These are phyloP conservation scores for Zelopaecilomyces penicillatus DNA, from an alignment of 2,329 filamentous ascomycete species.

Conservation along the genomic window DNA sequence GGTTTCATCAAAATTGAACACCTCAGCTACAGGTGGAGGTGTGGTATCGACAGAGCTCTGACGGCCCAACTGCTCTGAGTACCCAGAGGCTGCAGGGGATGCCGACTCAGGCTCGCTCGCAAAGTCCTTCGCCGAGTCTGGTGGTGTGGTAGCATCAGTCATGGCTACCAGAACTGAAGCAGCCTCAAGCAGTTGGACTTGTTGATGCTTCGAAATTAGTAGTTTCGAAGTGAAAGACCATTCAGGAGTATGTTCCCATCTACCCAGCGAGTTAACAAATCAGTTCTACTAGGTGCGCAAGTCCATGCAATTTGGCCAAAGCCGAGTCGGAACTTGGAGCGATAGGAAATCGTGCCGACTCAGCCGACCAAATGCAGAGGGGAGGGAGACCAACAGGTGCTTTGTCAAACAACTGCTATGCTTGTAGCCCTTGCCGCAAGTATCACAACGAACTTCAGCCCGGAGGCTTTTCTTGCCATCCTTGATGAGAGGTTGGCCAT, in stretches of 20 bases:
- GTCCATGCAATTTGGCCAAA: conserved; percentile 1
- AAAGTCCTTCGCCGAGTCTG: conserved; percentile 57
- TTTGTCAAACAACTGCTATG: conserved; percentile 99
- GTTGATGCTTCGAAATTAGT: conserved; percentile 98
- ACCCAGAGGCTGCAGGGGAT: conserved; percentile 73
- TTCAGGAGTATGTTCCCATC: conserved; percentile 98
- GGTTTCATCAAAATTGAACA: conserved; percentile 44
- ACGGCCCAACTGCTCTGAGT: conserved; percentile 68
- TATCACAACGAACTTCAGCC: conserved; percentile 88
- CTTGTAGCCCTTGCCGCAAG: conserved; percentile 99
- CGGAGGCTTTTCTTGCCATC: conserved; percentile 76
- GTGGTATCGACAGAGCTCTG: conserved; percentile 88
- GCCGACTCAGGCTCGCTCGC: conserved; percentile 74
- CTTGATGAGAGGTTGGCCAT: conserved; percentile 75
- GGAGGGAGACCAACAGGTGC: conserved; percentile 90
- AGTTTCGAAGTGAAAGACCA: conserved; percentile 97
- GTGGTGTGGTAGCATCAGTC: conserved; percentile 55
- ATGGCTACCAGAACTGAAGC: conserved; percentile 93
- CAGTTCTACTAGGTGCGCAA: conserved; percentile 1
- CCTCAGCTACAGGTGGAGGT: conserved; percentile 71
- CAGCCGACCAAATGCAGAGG: conserved; percentile 14
- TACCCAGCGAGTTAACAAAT: conserved; percentile 36
- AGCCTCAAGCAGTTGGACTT: conserved; percentile 93
- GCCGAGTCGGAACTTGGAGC: neutral
- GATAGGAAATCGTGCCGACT: neutral